Evolutionary conservation across 148 eudicot species (phyloP).

Genomic region (Chenopodium suecicum): DNA sequence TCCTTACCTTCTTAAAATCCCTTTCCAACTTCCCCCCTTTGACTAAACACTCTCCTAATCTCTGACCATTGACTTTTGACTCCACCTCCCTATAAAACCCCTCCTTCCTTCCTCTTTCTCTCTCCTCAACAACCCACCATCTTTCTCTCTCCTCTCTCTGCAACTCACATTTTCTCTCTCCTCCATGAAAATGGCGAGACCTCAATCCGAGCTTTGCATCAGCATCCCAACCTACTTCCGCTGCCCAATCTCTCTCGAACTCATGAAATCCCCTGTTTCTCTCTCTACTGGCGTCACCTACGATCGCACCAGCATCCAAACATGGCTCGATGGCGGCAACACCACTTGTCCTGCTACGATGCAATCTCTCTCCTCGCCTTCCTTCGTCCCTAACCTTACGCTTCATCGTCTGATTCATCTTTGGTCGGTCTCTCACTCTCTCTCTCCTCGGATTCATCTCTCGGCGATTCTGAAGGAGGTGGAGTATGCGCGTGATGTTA

Average conservation of each 20-base stretch:
- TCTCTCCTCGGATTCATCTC: slow-evolving; percentile 17
- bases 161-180: not conserved
- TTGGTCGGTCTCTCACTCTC: slow-evolving; percentile 38
- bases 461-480: not conserved
- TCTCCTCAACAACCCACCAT: not conserved
- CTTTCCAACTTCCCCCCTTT: slow-evolving; percentile 12
- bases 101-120: not conserved
- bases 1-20: not conserved
- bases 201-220: slow-evolving; percentile 33
- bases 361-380: slow-evolving; percentile 55
- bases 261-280: slow-evolving; percentile 67
- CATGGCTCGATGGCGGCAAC: slow-evolving; percentile 65
- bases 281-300: slow-evolving; percentile 73
- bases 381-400: slow-evolving; percentile 64
- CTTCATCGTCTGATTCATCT: slow-evolving; percentile 60
- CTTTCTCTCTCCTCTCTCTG: not conserved
- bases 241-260: slow-evolving; percentile 66
- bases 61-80: slow-evolving; percentile 30
- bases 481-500: not conserved
- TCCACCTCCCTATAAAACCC: not conserved
- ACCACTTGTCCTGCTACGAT: slow-evolving; percentile 80
- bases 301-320: slow-evolving; percentile 63
- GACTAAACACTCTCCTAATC: slow-evolving; percentile 7
- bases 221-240: slow-evolving; percentile 54
- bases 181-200: slow-evolving; percentile 13